Base-by-base conservation (phyloP, 352 stramenopile species). In the Elongisporangium anandrum region DNA sequence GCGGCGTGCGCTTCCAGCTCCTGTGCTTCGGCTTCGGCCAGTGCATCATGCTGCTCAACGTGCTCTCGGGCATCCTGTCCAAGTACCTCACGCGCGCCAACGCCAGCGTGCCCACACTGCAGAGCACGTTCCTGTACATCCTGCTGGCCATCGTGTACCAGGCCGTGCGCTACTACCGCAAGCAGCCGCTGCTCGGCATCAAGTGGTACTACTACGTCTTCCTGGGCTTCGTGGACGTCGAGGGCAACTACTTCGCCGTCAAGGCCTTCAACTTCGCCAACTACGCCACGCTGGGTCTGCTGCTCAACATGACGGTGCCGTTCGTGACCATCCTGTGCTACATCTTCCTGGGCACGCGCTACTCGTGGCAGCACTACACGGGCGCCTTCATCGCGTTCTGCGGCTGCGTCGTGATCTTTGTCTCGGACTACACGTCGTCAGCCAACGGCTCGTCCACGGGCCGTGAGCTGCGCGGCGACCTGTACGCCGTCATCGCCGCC, bases 261-360 rank as follows among this genome's bases (percentile, higher is more conserved):
- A 85, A 87, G 63, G 77, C 77, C 15, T 87, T 82, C 73, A 84
- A 84, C 61, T 85, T 83, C 69, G 73, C 75, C 64, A 88, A 88
- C 67, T 88, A 85, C 65, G 75, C 79, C 9, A 83, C 77, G 38
- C 74, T 84, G 34, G 79, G 75, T 16, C 68, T 87, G 58, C 71
- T 90, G 52, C 66, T 90, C 39, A 87, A 90, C 68, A 73, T 83
- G 63, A 88, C 80, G 17, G 74, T 90, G 60, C 77, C 77, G 17
- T 86, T 90, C 63, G 75, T 80, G 21, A 88, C 73, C 59, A 57
- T 87, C 62, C 77, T 89, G 65, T 85, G 75, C 67, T 86, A 72
- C 61, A 48, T 86, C 54, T 85, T 89, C 65, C 68, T 89, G 60
- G 84, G 82, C 64, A 87, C 75, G 23, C 73, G 80, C 52, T 90